phyloP scores from a whole-genome alignment of 2,329 filamentous ascomycete genomes.

The Whalleya microplaca region DNA sequence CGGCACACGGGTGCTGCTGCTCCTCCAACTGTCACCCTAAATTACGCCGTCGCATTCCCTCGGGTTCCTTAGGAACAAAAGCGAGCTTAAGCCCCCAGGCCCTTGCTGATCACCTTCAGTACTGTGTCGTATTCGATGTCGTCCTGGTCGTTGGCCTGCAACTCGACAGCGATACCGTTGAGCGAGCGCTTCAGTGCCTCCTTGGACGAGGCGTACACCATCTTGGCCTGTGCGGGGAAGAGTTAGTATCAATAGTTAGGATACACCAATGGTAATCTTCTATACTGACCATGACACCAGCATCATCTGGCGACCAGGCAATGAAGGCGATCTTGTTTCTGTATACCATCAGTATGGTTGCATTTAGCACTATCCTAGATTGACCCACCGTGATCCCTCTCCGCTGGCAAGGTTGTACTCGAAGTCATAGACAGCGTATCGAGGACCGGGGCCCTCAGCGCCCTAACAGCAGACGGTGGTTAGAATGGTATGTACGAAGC shows the following conservation, averaged over 20 bases:
- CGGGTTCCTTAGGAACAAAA: slow-evolving; percentile 8
- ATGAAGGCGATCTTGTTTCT: slow-evolving; percentile 82
- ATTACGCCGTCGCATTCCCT: slow-evolving; percentile 16
- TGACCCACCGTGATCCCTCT: slow-evolving; percentile 67
- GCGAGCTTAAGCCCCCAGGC: slow-evolving; percentile 51
- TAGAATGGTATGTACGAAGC: slow-evolving; percentile 36
- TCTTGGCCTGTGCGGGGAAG: slow-evolving; percentile 67
- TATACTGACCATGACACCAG: slow-evolving; percentile 70
- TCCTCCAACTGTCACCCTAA: slow-evolving; percentile 19
- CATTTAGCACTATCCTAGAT: slow-evolving; percentile 32
- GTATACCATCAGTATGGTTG: slow-evolving; percentile 16
- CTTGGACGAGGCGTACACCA: slow-evolving; percentile 90
- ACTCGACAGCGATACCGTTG: slow-evolving; percentile 73
- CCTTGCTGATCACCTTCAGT: slow-evolving; percentile 68
- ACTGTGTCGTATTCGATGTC: slow-evolving; percentile 80
- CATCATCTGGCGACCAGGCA: slow-evolving; percentile 81
- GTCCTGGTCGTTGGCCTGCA: slow-evolving; percentile 83
- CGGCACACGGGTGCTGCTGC: slow-evolving; percentile 18
- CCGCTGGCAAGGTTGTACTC: slow-evolving; percentile 73
- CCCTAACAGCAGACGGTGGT: slow-evolving; percentile 48
- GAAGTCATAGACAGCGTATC: slow-evolving; percentile 86
- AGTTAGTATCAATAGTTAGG: slow-evolving; percentile 16
- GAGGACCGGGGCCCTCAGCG: slow-evolving; percentile 66
- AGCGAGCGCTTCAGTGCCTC: slow-evolving; percentile 81
- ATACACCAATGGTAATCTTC: neutral